Evolutionary conservation across 1,284 basidiomycete species (phyloP), one percentile per base, ranked within the genome.

Genomic region (Cryptococcus sp.): DNA sequence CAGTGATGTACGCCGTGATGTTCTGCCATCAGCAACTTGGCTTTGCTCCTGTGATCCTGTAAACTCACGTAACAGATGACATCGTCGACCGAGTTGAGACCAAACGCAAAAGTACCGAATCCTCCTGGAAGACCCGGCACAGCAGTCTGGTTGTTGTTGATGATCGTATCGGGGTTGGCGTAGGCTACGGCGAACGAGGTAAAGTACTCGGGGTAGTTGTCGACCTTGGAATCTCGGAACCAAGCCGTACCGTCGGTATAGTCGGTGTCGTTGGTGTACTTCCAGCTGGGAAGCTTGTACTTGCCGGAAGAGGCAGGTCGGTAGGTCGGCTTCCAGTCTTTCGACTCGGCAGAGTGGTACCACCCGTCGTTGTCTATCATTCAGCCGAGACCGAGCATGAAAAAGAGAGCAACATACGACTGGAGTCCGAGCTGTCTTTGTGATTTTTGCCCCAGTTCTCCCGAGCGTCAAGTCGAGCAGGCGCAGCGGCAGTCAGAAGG

Each of bases 61-160:
- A 3, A 32, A 56, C 53, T 52, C 41, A 61, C 59, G 52, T 63
- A 70, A 62, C 72, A 74, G 58, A 74, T 68, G 24, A 67, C 51
- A 28, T 74, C 63, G 43, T 69, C 52, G 5, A 47, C 28, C 10
- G 56, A 56, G 59, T 72, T 68, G 54, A 74, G 58, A n/a, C 65
- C 65, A 54, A 68, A 68, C 36, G 52, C 43, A 60, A 65, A 71
- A 23, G 53, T 52, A 10, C 71, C 72, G 42, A 52, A 63, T 18
- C 64, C 69, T 14, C 59, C 66, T 0, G 52, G 34, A 21, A 68
- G 52, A 16, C 72, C 72, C 4, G 66, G 58, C 0, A 62, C 62
- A 3, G 62, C 36, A 12, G 52, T 56, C 32, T 63, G 58, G 33
- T 52, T 52, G 57, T 59, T 59, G 59, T 62, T 66, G 56, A 69